Conservation (phyloP, 2,329 filamentous ascomycete genomes). For the Whalleya microplaca region DNA sequence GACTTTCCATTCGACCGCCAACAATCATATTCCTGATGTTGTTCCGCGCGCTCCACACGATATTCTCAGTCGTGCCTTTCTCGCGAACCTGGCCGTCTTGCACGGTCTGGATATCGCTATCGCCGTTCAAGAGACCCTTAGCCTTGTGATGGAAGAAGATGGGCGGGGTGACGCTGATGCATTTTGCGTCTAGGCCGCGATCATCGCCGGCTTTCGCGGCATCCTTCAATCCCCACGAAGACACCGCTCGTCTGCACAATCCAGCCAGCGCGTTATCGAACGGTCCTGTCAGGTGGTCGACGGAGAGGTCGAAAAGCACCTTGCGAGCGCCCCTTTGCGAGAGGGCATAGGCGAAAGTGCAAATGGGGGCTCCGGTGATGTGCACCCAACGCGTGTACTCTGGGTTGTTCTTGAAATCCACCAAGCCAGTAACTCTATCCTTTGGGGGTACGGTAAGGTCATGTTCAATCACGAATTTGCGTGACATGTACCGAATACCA, state of each 20-base stretch:
- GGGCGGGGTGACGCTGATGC: constrained; percentile 39
- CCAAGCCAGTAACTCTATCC: constrained; percentile 32
- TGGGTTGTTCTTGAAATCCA: constrained; percentile 31
- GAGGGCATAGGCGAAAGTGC: constrained; percentile 39
- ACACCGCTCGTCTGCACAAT: constrained; percentile 36
- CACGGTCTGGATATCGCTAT: constrained; percentile 38
- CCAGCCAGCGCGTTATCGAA: constrained; percentile 40
- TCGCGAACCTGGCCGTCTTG: constrained; percentile 28
- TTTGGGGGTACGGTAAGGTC: constrained; percentile 33
- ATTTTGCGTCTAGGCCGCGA: constrained; percentile 36
- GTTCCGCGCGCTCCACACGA: constrained; percentile 40
- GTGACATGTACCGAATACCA: constrained; percentile 29
- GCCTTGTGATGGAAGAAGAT: constrained; percentile 40
- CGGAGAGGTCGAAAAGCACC: constrained; percentile 34
- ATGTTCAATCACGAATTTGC: constrained; percentile 32
- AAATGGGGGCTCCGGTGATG: constrained; percentile 32
- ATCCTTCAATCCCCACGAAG: constrained; percentile 20
- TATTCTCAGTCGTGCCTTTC: constrained; percentile 40
- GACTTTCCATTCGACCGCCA: constrained; percentile 34
- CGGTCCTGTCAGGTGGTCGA: constrained; percentile 34
- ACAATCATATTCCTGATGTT: constrained; percentile 39
- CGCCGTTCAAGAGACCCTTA: constrained; percentile 29
- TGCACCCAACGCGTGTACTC: constrained; percentile 34
- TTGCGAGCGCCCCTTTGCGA: constrained; percentile 33
- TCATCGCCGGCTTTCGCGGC: constrained; percentile 17